Base-by-base conservation (phyloP, 164 flowering plant genomes). In the Euptelea pleiosperma region DNA sequence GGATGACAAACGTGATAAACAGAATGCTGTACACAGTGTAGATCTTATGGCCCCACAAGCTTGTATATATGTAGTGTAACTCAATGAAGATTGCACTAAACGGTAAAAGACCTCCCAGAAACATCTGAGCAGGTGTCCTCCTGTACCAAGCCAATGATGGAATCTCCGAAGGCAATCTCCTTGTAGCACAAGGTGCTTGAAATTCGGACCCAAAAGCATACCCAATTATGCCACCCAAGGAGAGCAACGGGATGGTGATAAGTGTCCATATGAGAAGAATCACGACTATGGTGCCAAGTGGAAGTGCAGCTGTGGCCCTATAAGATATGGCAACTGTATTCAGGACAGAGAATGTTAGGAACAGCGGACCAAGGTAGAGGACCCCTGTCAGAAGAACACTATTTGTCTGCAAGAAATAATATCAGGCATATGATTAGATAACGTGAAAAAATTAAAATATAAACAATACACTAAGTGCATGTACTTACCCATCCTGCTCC, bases 21-120 rank as follows among this genome's bases (percentile, higher is more conserved):
- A 84, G 59, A 59, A 82, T 74, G 57, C 82, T 54, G 7, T 76
- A 73, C 12, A 61, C 54, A 31, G 81, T 80, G 52, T 30, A 77
- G 42, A 83, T 74, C 70, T 86, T 91, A 63, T 73, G 80, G 49
- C 93, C 84, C 96, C 97, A 87, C 54, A 87, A 29, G 71, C 79
- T 91, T 55, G 80, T 62, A 67, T 62, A 78, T 52, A 87, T 52
- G 59, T 81, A 72, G 66, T 82, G 83, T 16, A 91, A 70, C 81
- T 91, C 91, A 10, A 84, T 71, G 34, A 74, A 67, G 44, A 83
- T 72, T 11, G 82, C 85, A 70, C 88, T 79, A 48, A 81, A 87
- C 34, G 96, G 82, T 62, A 87, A 46, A 46, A 87, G 77, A 48
- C 96, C 96, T 6, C 66, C 82, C 35, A 87, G 58, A 66, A 85